phyloP scores from a whole-genome alignment of 2,329 filamentous ascomycete species.

The Fusarium sp. region DNA sequence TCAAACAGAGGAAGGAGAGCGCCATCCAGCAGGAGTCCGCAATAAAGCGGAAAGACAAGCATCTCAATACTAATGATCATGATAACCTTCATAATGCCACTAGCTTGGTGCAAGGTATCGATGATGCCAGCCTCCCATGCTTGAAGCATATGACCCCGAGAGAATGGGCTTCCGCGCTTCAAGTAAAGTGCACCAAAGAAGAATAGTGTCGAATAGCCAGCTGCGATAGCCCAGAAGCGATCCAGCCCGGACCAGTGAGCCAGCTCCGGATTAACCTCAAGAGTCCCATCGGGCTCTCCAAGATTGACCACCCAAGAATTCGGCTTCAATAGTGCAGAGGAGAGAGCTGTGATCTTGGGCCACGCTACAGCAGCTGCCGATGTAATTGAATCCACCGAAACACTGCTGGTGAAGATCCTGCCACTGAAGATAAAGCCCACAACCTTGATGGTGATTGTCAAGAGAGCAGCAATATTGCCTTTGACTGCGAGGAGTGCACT shows the following conservation, averaged over 20 bases:
- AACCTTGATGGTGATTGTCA: conserved; percentile 51
- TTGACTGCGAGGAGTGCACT: conserved; percentile 72
- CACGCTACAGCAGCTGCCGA: conserved; percentile 18
- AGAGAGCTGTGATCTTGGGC: conserved; percentile 30
- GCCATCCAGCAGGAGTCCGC: conserved; percentile 87
- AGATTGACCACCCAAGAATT: conserved; percentile 68
- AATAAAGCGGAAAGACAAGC: conserved; percentile 96
- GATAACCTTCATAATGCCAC: conserved; percentile 97
- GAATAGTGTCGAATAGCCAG: conserved; percentile 83
- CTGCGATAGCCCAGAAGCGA: conserved; percentile 75
- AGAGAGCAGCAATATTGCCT: conserved; percentile 55
- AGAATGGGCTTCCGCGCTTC: conserved; percentile 75
- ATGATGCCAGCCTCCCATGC: conserved; percentile 80
- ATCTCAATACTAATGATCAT: conserved; percentile 99
- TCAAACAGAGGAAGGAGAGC: conserved; percentile 92
- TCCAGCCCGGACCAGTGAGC: conserved; percentile 75
- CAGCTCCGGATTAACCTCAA: conserved; percentile 63
- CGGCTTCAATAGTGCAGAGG: conserved; percentile 54
- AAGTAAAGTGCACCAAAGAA: conserved; percentile 82
- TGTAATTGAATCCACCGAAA: conserved; percentile 17
- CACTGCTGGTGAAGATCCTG: conserved; percentile 45
- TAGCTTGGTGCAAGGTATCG: conserved; percentile 89
- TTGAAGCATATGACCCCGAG: conserved; percentile 62
- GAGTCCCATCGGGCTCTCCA: conserved; percentile 51
- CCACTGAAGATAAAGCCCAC: conserved; percentile 58